Evolutionary conservation across 2,329 filamentous ascomycete species (phyloP), one percentile per base, ranked within the genome.

Genomic region (Ophiocordyceps sinensis): DNA sequence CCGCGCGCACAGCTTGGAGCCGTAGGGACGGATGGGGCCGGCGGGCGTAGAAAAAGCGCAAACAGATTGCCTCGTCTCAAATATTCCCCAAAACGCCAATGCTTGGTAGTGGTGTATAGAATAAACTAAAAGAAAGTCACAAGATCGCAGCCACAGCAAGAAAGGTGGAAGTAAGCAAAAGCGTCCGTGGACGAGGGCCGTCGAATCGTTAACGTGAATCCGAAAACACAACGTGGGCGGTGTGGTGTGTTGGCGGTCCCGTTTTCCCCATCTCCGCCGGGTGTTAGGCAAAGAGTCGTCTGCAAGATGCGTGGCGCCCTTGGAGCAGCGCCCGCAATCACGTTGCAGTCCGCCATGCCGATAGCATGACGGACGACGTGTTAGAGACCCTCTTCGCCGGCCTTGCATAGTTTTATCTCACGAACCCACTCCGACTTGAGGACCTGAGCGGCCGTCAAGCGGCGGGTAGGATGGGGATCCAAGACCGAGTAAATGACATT

Each of bases 401-500:
- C 89, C 64, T 88, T 91, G 69, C 91, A 98, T 43, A 96, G 74
- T 65, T 88, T 94, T 63, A 96, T 95, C 63, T 95, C 89, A 51
- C 91, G 85, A 51, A 91, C 87, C 91, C 91, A 98, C 67, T 98
- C 91, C 5, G 89, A 96, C 64, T 94, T 94, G 54, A 98, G 77
- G 43, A 96, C 86, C 65, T 98, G 91, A 34, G 88, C 89, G 44
- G 91, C 89, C 28, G 87, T 95, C 58, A 98, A 89, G 52, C 91
- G 85, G 48, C 91, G 82, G 43, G 77, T 77, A 23, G 91, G 87
- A 59, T 94, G 95, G 28, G 91, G 91, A 57, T 98, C 91, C 37
- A 98, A 74, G 49, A 98, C 94, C 19, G 88, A 96, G 66, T 98
- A 98, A 58, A 98, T 95, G 54, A 98, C 91, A 54, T 98, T 98